Evolutionary conservation across 2,329 filamentous ascomycete species (phyloP).

Genomic region (Penicillium oxalicum): DNA sequence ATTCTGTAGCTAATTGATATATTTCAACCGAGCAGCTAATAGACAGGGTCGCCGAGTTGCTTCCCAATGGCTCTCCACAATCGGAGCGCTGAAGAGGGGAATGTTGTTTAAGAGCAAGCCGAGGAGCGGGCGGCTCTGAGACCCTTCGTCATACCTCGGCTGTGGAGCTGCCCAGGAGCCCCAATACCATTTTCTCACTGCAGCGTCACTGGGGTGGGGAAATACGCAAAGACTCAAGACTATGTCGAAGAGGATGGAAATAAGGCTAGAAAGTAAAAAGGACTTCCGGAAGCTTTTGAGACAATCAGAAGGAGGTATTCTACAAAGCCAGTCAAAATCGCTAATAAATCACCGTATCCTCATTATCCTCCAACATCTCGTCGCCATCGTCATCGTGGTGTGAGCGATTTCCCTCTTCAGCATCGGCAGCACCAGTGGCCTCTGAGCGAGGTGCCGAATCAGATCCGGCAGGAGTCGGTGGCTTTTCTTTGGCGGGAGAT

Average conservation of each 20-base stretch:
- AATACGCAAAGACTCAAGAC: not conserved
- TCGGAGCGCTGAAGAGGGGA: not conserved
- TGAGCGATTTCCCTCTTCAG: conserved; percentile 33
- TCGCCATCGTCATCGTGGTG: conserved; percentile 61
- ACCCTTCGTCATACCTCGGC: conserved; percentile 10
- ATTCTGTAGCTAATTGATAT: too few relatives aligned
- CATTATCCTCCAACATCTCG: conserved; percentile 75
- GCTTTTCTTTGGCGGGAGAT: conserved; percentile 13
- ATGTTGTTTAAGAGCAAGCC: not conserved
- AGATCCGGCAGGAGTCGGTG: conserved; percentile 8
- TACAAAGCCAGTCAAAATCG: not conserved
- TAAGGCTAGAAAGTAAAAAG: too few relatives aligned
- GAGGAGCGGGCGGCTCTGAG: conserved; percentile 2
- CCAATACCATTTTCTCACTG: not conserved
- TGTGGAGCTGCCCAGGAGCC: not conserved
- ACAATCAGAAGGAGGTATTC: too few relatives aligned
- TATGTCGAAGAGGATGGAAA: too few relatives aligned
- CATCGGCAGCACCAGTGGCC: conserved; percentile 26
- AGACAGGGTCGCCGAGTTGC: not conserved
- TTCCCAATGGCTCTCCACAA: not conserved
- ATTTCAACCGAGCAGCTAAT: too few relatives aligned
- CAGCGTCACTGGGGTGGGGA: not conserved
- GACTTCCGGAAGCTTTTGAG: too few relatives aligned
- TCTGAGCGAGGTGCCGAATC: conserved; percentile 25
- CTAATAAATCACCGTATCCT: conserved; percentile 87